These are phyloP conservation scores for Blepharisma stoltei DNA, from an alignment of 73 alveolate genomes.

Conservation along the genomic window DNA sequence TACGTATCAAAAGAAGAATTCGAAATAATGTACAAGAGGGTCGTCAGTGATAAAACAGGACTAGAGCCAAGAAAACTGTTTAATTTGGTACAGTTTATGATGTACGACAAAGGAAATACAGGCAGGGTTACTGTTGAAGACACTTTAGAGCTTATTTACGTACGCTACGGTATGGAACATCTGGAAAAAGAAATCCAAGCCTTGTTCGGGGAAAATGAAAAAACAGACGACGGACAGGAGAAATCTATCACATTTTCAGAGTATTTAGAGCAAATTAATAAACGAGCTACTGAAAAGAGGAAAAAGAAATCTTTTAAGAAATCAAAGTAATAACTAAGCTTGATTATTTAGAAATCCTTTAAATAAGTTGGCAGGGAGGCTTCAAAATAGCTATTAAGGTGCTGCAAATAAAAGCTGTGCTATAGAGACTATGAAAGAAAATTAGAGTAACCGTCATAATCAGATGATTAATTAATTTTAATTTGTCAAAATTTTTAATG, in stretches of 20 bases:
- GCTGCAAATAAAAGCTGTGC: too few relatives aligned
- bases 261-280: slow-evolving; percentile 63
- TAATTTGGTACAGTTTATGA: slow-evolving; percentile 93
- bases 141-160: slow-evolving; percentile 92
- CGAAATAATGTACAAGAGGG: slow-evolving; percentile 90
- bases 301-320: slow-evolving; percentile 43
- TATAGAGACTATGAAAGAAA: too few relatives aligned
- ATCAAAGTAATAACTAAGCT: background rate
- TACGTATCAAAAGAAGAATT: slow-evolving; percentile 86
- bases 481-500: too few relatives aligned
- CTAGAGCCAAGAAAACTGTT: slow-evolving; percentile 94
- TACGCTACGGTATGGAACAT: slow-evolving; percentile 81
- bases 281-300: slow-evolving; percentile 68
- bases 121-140: slow-evolving; percentile 93
- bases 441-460: too few relatives aligned
- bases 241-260: slow-evolving; percentile 60
- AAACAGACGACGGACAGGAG: slow-evolving; percentile 61
- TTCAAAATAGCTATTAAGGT: too few relatives aligned
- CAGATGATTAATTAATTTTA: too few relatives aligned
- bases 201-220: slow-evolving; percentile 64
- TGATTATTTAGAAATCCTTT: too few relatives aligned
- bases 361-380: too few relatives aligned
- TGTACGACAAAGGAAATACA: slow-evolving; percentile 85
- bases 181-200: slow-evolving; percentile 75
- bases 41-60: slow-evolving; percentile 84